A percentile compares a stretch with the other conserved stretches of the same genome.
phyloP scores from a whole-genome alignment of 2,329 filamentous ascomycete species.

The Daldinia eschscholtzii region DNA sequence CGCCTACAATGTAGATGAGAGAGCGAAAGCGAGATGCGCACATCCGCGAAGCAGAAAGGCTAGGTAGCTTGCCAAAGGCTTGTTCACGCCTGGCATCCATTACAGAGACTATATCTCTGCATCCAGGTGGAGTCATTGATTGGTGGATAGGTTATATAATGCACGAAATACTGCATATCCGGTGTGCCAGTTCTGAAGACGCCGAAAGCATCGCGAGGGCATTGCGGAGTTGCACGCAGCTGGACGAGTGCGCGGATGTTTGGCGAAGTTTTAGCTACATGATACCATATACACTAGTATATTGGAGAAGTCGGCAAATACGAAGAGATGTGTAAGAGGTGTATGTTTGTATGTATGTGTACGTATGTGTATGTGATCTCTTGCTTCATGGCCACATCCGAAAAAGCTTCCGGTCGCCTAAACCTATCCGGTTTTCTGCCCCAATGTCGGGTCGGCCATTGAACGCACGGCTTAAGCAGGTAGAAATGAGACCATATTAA shows the following conservation, averaged over 20 bases:
- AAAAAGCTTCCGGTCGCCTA: slow-evolving; percentile 40
- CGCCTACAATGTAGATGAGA: slow-evolving; percentile 22
- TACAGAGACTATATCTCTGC: slow-evolving; percentile 41
- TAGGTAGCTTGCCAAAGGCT: slow-evolving; percentile 29
- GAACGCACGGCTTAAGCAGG: slow-evolving; percentile 35
- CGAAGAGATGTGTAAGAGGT: slow-evolving; percentile 26
- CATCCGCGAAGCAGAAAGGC: slow-evolving; percentile 23
- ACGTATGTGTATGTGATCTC: slow-evolving; percentile 22
- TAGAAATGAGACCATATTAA: slow-evolving; percentile 40
- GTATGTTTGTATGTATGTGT: not conserved
- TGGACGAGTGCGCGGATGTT: slow-evolving; percentile 29
- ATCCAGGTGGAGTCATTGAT: slow-evolving; percentile 41
- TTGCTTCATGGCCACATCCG: slow-evolving; percentile 41
- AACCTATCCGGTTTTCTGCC: slow-evolving; percentile 37
- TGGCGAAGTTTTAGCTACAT: slow-evolving; percentile 36
- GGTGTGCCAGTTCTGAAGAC: slow-evolving; percentile 38
- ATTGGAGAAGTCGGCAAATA: slow-evolving; percentile 40
- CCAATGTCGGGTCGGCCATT: slow-evolving; percentile 39
- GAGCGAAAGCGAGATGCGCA: slow-evolving; percentile 22
- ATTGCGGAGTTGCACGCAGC: slow-evolving; percentile 26
- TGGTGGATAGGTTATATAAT: slow-evolving; percentile 44
- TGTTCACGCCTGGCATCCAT: slow-evolving; percentile 31
- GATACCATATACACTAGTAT: slow-evolving; percentile 36
- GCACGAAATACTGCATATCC: slow-evolving; percentile 50
- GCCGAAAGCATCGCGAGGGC: slow-evolving; percentile 34